These are phyloP conservation scores for Fomitiporia mediterranea DNA, from an alignment of 1,284 basidiomycete genomes.

Conservation along the genomic window DNA sequence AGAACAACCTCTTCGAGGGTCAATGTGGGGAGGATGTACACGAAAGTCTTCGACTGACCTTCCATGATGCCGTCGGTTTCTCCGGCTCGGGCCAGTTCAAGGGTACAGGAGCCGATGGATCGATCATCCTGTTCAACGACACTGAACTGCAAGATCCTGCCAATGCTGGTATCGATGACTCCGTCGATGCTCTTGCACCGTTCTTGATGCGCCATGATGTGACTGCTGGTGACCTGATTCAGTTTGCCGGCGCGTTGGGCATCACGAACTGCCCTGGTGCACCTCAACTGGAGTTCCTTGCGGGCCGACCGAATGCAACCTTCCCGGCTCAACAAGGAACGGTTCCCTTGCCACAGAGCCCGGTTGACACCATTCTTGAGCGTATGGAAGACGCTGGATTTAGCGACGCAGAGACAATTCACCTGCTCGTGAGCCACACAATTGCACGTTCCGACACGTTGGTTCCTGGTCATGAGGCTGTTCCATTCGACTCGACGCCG, in stretches of 20 bases:
- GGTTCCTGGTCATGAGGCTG: conserved; percentile 16
- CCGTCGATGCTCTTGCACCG: conserved; percentile 26
- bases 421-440: conserved; percentile 24
- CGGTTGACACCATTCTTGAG: conserved; percentile 27
- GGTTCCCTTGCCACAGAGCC: conserved; percentile 28
- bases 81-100: conserved; percentile 17
- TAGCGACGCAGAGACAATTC: conserved; percentile 29
- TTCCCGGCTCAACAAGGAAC: conserved; percentile 17
- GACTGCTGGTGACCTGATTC: conserved; percentile 29
- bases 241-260: conserved; percentile 30
- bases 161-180: conserved; percentile 29
- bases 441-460: conserved; percentile 21
- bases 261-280: conserved; percentile 31
- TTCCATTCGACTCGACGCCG: conserved; percentile 23
- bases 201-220: conserved; percentile 27
- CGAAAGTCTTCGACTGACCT: conserved; percentile 24
- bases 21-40: conserved; percentile 24
- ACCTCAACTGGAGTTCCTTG: conserved; percentile 27
- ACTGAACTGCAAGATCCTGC: conserved; percentile 23
- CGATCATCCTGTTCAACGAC: conserved; percentile 17
- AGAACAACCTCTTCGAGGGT: conserved; percentile 22
- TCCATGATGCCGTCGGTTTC: conserved; percentile 27
- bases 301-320: conserved; percentile 25
- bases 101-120: conserved; percentile 20
- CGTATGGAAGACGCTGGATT: conserved; percentile 27